A percentile compares a stretch with the other conserved stretches of the same genome.
Evolutionary conservation across 2,329 filamentous ascomycete species (phyloP).

Genomic region (Epichloe sibirici): DNA sequence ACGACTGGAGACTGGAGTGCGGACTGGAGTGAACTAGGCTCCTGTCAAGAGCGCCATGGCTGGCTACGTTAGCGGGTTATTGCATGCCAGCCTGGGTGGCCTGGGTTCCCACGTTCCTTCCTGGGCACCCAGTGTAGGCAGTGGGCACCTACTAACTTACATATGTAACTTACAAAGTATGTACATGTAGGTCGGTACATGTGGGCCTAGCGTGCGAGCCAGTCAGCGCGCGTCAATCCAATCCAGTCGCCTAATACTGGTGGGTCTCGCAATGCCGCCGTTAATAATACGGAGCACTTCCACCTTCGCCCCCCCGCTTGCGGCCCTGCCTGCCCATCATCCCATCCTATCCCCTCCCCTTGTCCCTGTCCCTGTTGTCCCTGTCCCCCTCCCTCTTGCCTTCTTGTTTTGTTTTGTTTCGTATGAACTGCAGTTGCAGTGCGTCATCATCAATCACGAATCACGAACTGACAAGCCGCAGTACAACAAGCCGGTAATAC

Average conservation of each 20-base stretch:
- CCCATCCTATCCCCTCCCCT: background rate
- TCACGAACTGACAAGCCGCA: background rate
- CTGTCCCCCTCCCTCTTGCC: background rate
- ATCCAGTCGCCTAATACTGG: too few species aligned
- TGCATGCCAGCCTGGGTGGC: background rate
- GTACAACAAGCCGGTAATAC: too few species aligned
- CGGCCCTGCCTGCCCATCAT: background rate
- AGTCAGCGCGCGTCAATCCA: too few species aligned
- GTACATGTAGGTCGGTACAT: too few species aligned
- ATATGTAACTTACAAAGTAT: too few species aligned
- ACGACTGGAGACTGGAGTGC: background rate
- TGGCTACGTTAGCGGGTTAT: background rate
- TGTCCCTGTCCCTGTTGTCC: background rate
- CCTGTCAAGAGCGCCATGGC: background rate
- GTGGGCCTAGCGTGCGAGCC: too few species aligned
- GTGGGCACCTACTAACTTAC: too few species aligned
- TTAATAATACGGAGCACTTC: too few species aligned
- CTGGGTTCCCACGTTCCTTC: too few species aligned
- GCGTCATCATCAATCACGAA: background rate
- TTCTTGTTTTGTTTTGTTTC: background rate
- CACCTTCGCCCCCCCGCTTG: too few species aligned
- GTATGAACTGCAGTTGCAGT: background rate
- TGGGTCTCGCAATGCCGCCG: background rate
- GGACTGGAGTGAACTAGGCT: background rate
- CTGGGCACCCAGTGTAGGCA: too few species aligned